Base-by-base conservation (phyloP, 2,329 filamentous ascomycete genomes). In the Nemania bipapillata region DNA sequence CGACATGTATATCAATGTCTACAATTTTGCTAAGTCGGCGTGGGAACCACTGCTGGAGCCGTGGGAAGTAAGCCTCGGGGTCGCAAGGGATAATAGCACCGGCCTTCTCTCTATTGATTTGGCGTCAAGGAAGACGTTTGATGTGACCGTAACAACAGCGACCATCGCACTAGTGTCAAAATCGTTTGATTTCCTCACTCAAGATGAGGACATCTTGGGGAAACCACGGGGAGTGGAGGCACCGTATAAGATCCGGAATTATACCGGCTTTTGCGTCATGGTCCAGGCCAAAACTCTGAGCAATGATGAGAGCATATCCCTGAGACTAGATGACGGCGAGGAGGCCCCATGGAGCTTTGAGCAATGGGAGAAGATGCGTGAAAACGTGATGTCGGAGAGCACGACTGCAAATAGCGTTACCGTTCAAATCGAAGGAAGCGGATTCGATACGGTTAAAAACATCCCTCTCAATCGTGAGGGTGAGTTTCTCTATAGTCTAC, bases 11-110 rank as follows among this genome's bases (percentile, higher is more conserved):
- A 88, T 96, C 74, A 99, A 98, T 76, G 91, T 99, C 28, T 99
- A 97, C 85, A 99, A 99, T 80, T 99, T 99, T 81, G 96, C 96
- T 15, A 99, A 99, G 79, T 99, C 96, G 0, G 93, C 94, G 3
- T 99, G 96, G 96, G 96, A 99, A 79, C 96, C 96, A 2, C 82
- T 99, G 37, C 89, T 99, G 28, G 96, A 99, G 79, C 96, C 96
- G 7, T 99, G 96, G 96, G 90, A 95, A 73, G 85, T 98, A n/a
- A 94, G 94, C 1, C 89, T 99, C 73, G 93, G 96, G 70, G 89
- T 98, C 78, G 90, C 92, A 0, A 94, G 91, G 74, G 90, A 96
- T 66, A 86, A 89, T 28, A 86, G 88, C 49, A 92, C 91, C 0
- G 92, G 95, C 42, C 85, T 92, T 59, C 83, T 97, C 68, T 92